A percentile compares a stretch with the other conserved stretches of the same genome.
Evolutionary conservation across 495 filamentous ascomycete genomes (phyloP).

Genomic region (Aspergillus bridgeri): DNA sequence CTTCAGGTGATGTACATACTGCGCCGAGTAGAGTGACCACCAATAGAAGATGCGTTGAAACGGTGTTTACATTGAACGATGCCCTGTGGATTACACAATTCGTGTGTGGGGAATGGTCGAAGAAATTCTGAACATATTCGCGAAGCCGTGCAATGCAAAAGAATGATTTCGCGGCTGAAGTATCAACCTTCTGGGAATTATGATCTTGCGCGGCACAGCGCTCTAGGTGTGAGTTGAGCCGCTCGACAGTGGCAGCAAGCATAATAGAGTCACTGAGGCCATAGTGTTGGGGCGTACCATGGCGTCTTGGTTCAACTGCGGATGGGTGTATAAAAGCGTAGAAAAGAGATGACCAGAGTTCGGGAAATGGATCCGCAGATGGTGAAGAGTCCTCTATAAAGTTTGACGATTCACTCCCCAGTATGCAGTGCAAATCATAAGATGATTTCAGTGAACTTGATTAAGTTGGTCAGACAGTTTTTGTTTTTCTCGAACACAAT

Average conservation of each 20-base stretch:
- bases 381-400: not conserved
- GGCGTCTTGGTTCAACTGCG: not conserved
- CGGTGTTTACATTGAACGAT: not conserved
- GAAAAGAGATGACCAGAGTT: not conserved
- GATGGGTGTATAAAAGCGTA: not conserved
- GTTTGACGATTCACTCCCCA: not conserved
- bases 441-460: not conserved
- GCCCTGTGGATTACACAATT: not conserved
- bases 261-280: not conserved
- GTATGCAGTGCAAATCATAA: not conserved
- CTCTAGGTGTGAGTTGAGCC: not conserved
- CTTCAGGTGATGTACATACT: not conserved
- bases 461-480: slow-evolving; percentile 3
- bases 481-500: no score
- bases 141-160: not conserved
- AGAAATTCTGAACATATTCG: not conserved
- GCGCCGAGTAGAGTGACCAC: not conserved
- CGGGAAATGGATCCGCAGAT: not conserved
- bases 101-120: not conserved
- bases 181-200: not conserved
- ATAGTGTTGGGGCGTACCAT: not conserved
- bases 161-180: not conserved
- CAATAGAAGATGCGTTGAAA: not conserved
- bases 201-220: not conserved
- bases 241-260: not conserved